Evolutionary conservation across 768 basidiomycete species (phyloP).

Genomic region (Phylloporus sp.): DNA sequence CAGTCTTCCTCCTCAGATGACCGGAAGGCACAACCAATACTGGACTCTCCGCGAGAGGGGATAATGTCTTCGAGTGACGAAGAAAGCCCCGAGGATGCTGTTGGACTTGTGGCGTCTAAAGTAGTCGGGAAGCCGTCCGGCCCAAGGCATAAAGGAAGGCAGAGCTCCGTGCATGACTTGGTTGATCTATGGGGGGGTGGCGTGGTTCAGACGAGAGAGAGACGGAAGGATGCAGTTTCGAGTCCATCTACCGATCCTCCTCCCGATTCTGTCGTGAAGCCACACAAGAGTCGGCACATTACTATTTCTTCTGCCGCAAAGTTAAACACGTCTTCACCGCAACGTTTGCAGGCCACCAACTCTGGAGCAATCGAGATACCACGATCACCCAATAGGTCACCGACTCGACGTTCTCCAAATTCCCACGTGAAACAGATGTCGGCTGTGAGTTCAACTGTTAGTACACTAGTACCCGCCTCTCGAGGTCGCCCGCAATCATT

Average conservation of each 20-base stretch:
- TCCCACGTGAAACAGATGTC: constrained; percentile 32
- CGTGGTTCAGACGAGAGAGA: constrained; percentile 40
- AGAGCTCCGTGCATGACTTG: constrained; percentile 81
- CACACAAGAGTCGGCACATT: constrained; percentile 20
- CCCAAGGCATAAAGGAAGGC: constrained; percentile 45
- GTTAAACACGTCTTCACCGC: constrained; percentile 21
- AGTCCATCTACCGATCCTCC: constrained; percentile 16
- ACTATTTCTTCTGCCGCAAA: constrained; percentile 17
- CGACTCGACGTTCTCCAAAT: constrained; percentile 24
- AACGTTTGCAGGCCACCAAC: constrained; percentile 19
- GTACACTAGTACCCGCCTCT: constrained; percentile 31
- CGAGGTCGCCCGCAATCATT: constrained; percentile 79
- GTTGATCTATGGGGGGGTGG: constrained; percentile 76
- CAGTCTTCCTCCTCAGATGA: constrained; percentile 40
- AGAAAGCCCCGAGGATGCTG: constrained; percentile 48
- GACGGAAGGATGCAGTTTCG: constrained; percentile 26
- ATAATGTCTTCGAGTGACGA: constrained; percentile 55
- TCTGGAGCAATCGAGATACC: constrained; percentile 14
- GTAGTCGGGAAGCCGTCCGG: constrained; percentile 22
- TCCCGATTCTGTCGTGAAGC: constrained; percentile 13
- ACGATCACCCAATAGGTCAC: constrained; percentile 30
- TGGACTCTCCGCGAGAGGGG: constrained; percentile 22
- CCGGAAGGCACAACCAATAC: constrained; percentile 41
- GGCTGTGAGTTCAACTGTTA: constrained; percentile 17
- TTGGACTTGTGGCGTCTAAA: constrained; percentile 24